phyloP scores from a whole-genome alignment of 2,329 filamentous ascomycete species.

The Phaeoacremonium minimum region DNA sequence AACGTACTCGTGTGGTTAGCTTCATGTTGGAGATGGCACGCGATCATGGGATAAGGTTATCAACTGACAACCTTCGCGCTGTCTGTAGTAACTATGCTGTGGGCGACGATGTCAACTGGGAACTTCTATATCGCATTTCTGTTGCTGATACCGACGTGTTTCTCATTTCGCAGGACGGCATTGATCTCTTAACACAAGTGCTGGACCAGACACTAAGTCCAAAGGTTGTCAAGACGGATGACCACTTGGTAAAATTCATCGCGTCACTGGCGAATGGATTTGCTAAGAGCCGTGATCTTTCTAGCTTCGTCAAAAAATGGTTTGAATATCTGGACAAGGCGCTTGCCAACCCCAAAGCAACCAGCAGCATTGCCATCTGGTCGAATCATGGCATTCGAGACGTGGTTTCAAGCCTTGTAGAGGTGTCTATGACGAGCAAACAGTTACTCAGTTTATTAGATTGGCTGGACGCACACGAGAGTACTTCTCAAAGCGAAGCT shows the following conservation, averaged over 20 bases:
- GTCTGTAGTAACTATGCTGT: conserved; percentile 39
- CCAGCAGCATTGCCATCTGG: conserved; percentile 17
- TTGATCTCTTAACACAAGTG: conserved; percentile 30
- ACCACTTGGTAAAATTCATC: conserved; percentile 30
- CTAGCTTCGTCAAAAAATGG: conserved; percentile 43
- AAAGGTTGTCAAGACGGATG: no score
- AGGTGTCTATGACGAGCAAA: conserved; percentile 37
- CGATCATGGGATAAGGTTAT: conserved; percentile 22
- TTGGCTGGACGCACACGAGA: conserved; percentile 32
- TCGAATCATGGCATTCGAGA: conserved; percentile 15
- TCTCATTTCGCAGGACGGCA: conserved; percentile 27
- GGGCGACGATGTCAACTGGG: conserved; percentile 33
- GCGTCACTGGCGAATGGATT: conserved; percentile 38
- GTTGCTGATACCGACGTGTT: conserved; percentile 45
- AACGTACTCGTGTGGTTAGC: conserved; percentile 19
- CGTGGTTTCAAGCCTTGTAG: conserved; percentile 23
- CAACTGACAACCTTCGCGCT: conserved; percentile 32
- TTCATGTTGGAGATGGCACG: conserved; percentile 25
- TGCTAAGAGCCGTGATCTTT: conserved; percentile 35
- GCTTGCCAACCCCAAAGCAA: conserved; percentile 15
- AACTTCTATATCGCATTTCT: conserved; percentile 32
- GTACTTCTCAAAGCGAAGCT: conserved; percentile 20
- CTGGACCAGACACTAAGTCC: no score
- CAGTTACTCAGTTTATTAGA: conserved; percentile 37
- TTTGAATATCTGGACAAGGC: conserved; percentile 32